Evolutionary conservation across 495 filamentous ascomycete genomes (phyloP).

Genomic region (Aspergillus bertholletiae): DNA sequence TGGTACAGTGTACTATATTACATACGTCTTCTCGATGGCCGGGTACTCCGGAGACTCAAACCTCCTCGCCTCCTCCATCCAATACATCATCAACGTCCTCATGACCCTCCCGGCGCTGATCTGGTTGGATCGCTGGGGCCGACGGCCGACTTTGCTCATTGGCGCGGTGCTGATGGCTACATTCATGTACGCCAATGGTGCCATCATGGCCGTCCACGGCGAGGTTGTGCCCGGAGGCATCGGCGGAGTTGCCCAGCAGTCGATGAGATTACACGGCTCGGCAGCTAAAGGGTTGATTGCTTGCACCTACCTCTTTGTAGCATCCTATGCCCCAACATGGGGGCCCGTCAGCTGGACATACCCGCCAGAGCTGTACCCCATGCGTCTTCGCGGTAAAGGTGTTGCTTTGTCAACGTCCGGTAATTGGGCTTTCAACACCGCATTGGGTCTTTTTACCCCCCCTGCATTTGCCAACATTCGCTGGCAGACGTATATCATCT

Average conservation of each 20-base stretch:
- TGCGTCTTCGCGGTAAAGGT: conserved; percentile 58
- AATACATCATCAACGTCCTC: conserved; percentile 61
- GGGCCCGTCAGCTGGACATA: conserved; percentile 64
- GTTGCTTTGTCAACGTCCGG: conserved; percentile 64
- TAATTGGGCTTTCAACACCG: conserved; percentile 80
- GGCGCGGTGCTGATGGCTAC: conserved; percentile 65
- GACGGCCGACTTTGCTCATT: conserved; percentile 58
- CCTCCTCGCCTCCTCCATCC: conserved; percentile 63
- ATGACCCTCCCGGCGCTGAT: conserved; percentile 53
- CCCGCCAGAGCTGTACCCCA: conserved; percentile 63
- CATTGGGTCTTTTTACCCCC: conserved; percentile 71
- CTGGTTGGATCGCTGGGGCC: conserved; percentile 59
- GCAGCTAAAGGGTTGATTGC: conserved; percentile 55
- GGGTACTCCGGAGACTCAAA: conserved; percentile 30
- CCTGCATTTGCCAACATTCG: conserved; percentile 65
- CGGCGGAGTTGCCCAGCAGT: conserved; percentile 27
- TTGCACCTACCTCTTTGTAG: conserved; percentile 66
- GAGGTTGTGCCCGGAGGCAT: conserved; percentile 49
- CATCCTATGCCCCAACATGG: conserved; percentile 54
- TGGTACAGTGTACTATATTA: conserved; percentile 32
- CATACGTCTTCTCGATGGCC: conserved; percentile 36
- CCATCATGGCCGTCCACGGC: conserved; percentile 52
- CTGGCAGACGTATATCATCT: conserved; percentile 72
- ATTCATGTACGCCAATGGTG: conserved; percentile 67
- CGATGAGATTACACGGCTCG: conserved; percentile 33